phyloP scores from a whole-genome alignment of 1,284 basidiomycete species.

The Taiwanofungus camphoratus region DNA sequence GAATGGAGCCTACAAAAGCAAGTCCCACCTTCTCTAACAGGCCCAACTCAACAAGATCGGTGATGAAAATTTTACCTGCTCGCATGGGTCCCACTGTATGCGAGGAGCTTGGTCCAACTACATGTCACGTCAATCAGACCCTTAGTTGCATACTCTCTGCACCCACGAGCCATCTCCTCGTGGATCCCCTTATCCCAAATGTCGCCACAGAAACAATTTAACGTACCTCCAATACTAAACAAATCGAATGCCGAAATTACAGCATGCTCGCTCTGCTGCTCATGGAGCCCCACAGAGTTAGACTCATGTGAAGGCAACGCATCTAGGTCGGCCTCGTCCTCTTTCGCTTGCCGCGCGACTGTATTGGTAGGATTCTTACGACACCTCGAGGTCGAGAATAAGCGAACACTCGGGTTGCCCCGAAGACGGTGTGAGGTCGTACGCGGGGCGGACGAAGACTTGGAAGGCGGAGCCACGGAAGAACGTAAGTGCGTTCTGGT shows the following conservation, averaged over 20 bases:
- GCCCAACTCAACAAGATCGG: conserved; percentile 67
- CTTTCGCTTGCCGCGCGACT: conserved; percentile 8
- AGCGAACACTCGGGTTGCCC: neutral
- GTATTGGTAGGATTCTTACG: conserved; percentile 5
- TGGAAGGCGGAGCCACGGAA: neutral
- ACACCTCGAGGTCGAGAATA: neutral
- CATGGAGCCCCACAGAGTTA: conserved; percentile 18
- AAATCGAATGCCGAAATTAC: conserved; percentile 93
- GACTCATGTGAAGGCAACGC: conserved; percentile 21
- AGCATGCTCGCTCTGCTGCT: conserved; percentile 67
- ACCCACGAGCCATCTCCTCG: neutral
- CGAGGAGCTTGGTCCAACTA: conserved; percentile 53
- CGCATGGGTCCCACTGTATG: conserved; percentile 92
- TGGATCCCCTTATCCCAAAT: too few relatives aligned
- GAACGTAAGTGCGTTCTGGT: too few relatives aligned
- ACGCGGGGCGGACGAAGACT: neutral
- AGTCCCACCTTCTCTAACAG: conserved; percentile 60
- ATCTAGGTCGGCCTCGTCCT: conserved; percentile 7
- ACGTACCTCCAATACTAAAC: conserved; percentile 84
- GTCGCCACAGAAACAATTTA: conserved; percentile 18
- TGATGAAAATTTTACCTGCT: conserved; percentile 83
- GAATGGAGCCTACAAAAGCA: conserved; percentile 8
- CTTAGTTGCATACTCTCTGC: neutral
- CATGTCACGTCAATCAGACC: neutral
- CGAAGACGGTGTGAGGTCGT: neutral